Base-by-base conservation (phyloP, 2,329 filamentous ascomycete genomes). In the Fusarium verticillioides region DNA sequence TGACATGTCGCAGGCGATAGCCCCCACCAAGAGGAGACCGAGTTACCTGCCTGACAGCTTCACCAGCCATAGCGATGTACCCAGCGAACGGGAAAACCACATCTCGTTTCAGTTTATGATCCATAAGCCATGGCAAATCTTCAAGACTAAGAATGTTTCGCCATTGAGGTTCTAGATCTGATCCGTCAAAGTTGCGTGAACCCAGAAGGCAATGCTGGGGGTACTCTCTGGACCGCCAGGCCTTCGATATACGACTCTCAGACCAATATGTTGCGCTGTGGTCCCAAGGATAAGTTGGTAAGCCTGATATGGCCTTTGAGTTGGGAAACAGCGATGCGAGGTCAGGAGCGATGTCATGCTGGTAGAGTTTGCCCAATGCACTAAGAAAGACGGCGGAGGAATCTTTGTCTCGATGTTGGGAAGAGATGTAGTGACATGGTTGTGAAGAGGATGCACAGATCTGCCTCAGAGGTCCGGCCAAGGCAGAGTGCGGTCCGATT, bases 1-100 rank as follows among this genome's bases (percentile, higher is more conserved):
- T n/a, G 16, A 66, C 61, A 43, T 68, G 65, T 23, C 47, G 23
- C 32, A 68, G 26, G 3, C 61, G 61, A 9, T 68, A 68, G 13
- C 9, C 54, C 6, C 30, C 18, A 13, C 65, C 61, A 13, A 34
- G 21, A n/a, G 61, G 26, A 12, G 53, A 42, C 5, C 18, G 54
- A 13, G 43, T 56, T 9, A 52, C 23, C 16, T 72, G 70, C 21
- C 50, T 61, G 4, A 60, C 28, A 10, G 84, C 85, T 66, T 86
- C 85, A 0, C 85, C 63, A 1, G 82, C 84, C 80, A 89, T 85
- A 26, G 84, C 80, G 6, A 87, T 74, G 54, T 70, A 70, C 2
- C 54, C 65, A 1, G 60, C 56, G 3, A 69, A 65, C 2, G 68
- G 68, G 6, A 83, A 85, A 4, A 70, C 65, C 4, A 58, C 50